Evolutionary conservation across 1,284 basidiomycete genomes (phyloP).

Genomic region (Limonomyces culmigenus): DNA sequence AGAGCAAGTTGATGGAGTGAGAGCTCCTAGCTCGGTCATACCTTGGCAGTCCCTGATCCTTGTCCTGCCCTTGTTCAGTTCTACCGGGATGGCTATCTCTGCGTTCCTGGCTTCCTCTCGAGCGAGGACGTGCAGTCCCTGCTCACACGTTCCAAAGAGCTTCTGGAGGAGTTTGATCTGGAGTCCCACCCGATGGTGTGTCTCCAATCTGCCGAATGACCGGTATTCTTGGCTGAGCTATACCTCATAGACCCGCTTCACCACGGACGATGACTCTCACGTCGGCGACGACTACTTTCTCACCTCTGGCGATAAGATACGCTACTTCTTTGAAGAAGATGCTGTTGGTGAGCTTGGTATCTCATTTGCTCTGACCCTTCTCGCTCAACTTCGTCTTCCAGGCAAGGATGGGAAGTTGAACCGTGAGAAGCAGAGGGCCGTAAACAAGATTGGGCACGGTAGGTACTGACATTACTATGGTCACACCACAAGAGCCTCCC

Average conservation of each 20-base stretch:
- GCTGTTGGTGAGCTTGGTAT: slow-evolving; percentile 42
- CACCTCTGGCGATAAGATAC: slow-evolving; percentile 81
- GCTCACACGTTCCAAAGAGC: slow-evolving; percentile 48
- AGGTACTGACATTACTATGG: slow-evolving; percentile 1
- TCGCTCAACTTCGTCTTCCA: too few species aligned
- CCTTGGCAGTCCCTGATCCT: neutral
- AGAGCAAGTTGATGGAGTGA: slow-evolving; percentile 35
- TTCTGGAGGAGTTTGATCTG: slow-evolving; percentile 63
- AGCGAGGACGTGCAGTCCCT: slow-evolving; percentile 42
- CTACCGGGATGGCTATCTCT: slow-evolving; percentile 35
- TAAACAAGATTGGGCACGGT: slow-evolving; percentile 81
- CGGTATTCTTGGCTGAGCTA: neutral
- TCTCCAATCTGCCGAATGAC: slow-evolving; percentile 8
- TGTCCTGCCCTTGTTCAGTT: slow-evolving; percentile 5
- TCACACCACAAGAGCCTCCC: neutral
- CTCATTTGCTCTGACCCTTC: too few species aligned
- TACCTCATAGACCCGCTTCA: slow-evolving; percentile 89
- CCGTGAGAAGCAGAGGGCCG: slow-evolving; percentile 60
- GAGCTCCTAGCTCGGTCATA: slow-evolving; percentile 4
- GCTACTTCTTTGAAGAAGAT: slow-evolving; percentile 78
- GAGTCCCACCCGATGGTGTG: slow-evolving; percentile 69
- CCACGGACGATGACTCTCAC: slow-evolving; percentile 61
- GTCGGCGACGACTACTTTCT: slow-evolving; percentile 90
- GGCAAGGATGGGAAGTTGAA: slow-evolving; percentile 45
- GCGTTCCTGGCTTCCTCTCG: slow-evolving; percentile 60